phyloP scores from a whole-genome alignment of 2,329 filamentous ascomycete genomes.

The Falciphora oryzae region DNA sequence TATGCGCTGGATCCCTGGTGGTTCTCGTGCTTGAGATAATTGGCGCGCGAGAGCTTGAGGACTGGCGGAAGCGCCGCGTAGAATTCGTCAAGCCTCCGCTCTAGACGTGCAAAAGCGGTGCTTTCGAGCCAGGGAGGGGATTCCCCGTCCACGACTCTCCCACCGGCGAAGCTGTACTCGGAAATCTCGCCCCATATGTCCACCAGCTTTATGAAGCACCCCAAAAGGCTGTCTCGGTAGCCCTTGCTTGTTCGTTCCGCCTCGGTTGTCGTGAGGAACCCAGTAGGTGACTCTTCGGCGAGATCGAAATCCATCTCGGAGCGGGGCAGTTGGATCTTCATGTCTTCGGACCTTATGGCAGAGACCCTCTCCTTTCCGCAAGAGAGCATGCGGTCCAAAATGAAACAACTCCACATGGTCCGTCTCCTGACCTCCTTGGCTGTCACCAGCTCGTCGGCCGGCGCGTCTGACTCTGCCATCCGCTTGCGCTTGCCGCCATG shows the following conservation, averaged over 20 bases:
- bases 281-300: slow-evolving; percentile 49
- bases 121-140: slow-evolving; percentile 53
- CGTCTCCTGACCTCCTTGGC: slow-evolving; percentile 59
- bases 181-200: slow-evolving; percentile 55
- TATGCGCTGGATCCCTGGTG: slow-evolving; percentile 59
- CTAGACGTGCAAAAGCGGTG: slow-evolving; percentile 49
- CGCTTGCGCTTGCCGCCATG: slow-evolving; percentile 16
- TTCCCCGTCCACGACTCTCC: slow-evolving; percentile 42
- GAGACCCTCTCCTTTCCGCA: slow-evolving; percentile 56
- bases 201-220: slow-evolving; percentile 52
- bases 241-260: slow-evolving; percentile 17
- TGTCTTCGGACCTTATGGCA: slow-evolving; percentile 52
- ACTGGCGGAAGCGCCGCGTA: slow-evolving; percentile 47
- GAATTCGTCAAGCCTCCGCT: slow-evolving; percentile 45
- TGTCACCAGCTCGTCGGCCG: slow-evolving; percentile 37
- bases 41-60: slow-evolving; percentile 52
- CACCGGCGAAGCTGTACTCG: slow-evolving; percentile 46
- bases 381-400: slow-evolving; percentile 64
- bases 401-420: slow-evolving; percentile 70
- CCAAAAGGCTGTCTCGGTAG: slow-evolving; percentile 41
- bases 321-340: slow-evolving; percentile 62
- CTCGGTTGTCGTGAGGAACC: slow-evolving; percentile 32
- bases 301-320: slow-evolving; percentile 61
- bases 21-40: slow-evolving; percentile 61
- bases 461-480: background rate